These are phyloP conservation scores for Trichophaea hybrida DNA, from an alignment of 2,329 filamentous ascomycete genomes.

Conservation along the genomic window DNA sequence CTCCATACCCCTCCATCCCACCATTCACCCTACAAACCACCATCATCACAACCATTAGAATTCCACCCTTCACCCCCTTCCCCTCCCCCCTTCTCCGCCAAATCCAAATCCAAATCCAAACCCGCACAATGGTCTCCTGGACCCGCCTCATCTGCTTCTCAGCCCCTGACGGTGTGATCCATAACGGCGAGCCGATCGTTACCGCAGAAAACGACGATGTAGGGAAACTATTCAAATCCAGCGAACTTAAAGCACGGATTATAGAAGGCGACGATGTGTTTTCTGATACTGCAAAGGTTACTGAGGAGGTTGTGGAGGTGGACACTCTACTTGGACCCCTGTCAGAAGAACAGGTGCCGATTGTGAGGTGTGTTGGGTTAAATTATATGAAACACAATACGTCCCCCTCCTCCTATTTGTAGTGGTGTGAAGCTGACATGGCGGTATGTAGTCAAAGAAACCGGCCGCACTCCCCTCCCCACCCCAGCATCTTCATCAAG, in stretches of 20 bases:
- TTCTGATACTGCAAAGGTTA: constrained; percentile 45
- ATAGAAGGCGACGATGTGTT: constrained; percentile 53
- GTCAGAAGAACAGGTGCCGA: constrained; percentile 46
- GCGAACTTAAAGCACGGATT: constrained; percentile 46
- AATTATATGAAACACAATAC: constrained; percentile 55
- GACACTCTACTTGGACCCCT: constrained; percentile 47
- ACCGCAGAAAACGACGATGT: constrained; percentile 44
- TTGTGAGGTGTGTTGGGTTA: constrained; percentile 54
- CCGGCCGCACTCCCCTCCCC: constrained; percentile 39
- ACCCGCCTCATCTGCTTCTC: constrained; percentile 61
- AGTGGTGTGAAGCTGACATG: constrained; percentile 37
- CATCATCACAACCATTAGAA: no score
- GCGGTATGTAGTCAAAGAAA: constrained; percentile 37
- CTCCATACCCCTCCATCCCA: no score
- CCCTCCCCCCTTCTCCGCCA: not conserved
- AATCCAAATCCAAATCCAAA: not conserved
- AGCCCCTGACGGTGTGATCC: constrained; percentile 51
- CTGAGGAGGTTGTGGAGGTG: constrained; percentile 43
- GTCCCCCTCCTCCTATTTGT: constrained; percentile 7
- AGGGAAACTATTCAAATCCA: constrained; percentile 37
- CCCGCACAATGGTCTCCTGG: constrained; percentile 4
- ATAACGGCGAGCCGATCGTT: constrained; percentile 62
- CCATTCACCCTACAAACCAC: no score
- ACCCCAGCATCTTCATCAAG: constrained; percentile 41
- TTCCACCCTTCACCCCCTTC: not conserved